Evolutionary conservation across 2,329 filamentous ascomycete genomes (phyloP), one percentile per base, ranked within the genome.

Genomic region (Pseudogymnoascus sp.): DNA sequence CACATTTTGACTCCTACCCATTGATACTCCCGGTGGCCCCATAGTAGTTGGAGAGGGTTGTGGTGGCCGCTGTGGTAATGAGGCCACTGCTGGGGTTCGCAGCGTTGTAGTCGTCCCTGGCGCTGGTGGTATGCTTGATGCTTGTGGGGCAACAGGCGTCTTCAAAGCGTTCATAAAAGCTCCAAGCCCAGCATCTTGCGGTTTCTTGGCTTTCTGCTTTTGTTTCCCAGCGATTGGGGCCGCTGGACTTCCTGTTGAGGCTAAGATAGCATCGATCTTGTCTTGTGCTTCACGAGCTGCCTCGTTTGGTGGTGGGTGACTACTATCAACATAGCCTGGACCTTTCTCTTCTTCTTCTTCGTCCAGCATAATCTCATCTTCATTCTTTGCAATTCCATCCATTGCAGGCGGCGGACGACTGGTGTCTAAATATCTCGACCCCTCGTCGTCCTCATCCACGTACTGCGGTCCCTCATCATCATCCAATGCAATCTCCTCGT

Each of bases 321-420:
- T 59, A 5, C 30, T 48, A 58, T 60, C 56, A 23, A 60, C 48
- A 52, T 61, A 58, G 34, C 33, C 37, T 18, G 58, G 48, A 57
- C 52, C 45, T 12, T 57, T 26, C 41, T 65, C 59, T n/a, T 74
- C 71, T 7, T 72, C 72, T 15, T 75, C 74, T 6, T 64, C 63
- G n/a, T 68, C 71, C 0, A 79, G 71, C 9, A 70, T 67, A 34
- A 81, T 79, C 69, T 81, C 78, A 58, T 79, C 74, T 1, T 67
- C 61, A 62, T 80, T 79, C 45, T 12, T 52, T 3, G 26, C 26
- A 19, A 52, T 55, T 64, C 59, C 12, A 35, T 30, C 34, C 15
- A 48, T 13, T 3, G 21, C 7, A 65, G 77, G 66, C 56, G 61
- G 63, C 61, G 61, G 66, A 52, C 61, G 56, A 60, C 63, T 67